phyloP scores from a whole-genome alignment of 2,329 filamentous ascomycete species.

The Talaromyces sp. region DNA sequence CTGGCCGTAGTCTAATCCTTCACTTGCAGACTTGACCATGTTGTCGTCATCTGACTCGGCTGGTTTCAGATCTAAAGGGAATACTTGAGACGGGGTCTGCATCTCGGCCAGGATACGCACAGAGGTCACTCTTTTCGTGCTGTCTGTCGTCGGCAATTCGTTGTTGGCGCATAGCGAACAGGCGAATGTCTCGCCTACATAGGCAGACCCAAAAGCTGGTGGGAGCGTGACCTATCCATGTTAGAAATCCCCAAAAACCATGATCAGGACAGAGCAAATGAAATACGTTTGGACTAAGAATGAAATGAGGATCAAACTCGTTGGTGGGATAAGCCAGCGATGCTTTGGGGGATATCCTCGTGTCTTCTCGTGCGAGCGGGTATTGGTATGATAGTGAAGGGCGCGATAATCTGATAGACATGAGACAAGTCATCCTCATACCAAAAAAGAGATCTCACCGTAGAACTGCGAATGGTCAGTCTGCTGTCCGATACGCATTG shows the following conservation, averaged over 20 bases:
- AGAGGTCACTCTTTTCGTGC: slow-evolving; percentile 59
- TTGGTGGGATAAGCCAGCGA: slow-evolving; percentile 69
- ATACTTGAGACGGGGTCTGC: slow-evolving; percentile 79
- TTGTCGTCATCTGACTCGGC: slow-evolving; percentile 47
- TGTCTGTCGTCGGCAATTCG: slow-evolving; percentile 54
- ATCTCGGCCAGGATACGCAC: slow-evolving; percentile 87
- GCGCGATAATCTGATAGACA: slow-evolving; percentile 67
- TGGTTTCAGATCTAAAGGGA: slow-evolving; percentile 57
- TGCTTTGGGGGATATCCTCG: slow-evolving; percentile 57
- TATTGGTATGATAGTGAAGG: slow-evolving; percentile 51
- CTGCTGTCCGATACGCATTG: neutral
- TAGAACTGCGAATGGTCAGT: slow-evolving; percentile 28
- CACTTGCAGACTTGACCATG: slow-evolving; percentile 18
- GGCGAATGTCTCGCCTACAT: slow-evolving; percentile 91
- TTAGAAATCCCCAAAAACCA: neutral
- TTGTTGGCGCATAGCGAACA: slow-evolving; percentile 97
- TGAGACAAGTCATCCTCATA: neutral
- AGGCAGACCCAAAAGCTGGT: slow-evolving; percentile 86
- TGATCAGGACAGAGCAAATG: neutral
- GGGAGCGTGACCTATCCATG: slow-evolving; percentile 67
- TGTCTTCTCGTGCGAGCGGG: slow-evolving; percentile 44
- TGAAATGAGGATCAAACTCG: slow-evolving; percentile 50
- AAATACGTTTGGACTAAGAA: slow-evolving; percentile 54
- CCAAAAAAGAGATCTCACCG: slow-evolving; percentile 31
- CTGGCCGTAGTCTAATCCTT: slow-evolving; percentile 46